These are phyloP conservation scores for Lepidium africanum DNA, from an alignment of 345 rosid species.

Conservation along the genomic window DNA sequence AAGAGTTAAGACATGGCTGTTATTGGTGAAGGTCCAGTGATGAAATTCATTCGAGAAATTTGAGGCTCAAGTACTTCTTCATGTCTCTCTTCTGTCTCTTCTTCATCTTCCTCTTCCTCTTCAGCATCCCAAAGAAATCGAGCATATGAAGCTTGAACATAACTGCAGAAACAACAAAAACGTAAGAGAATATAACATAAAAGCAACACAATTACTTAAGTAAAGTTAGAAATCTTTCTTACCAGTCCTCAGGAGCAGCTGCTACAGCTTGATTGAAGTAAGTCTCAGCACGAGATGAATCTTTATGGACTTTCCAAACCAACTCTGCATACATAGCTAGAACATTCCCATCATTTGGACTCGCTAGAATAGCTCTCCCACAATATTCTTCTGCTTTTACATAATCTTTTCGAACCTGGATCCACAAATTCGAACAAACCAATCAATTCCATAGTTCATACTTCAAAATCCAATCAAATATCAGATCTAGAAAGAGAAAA, in stretches of 20 bases:
- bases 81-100: conserved; percentile 18
- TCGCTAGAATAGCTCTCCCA: conserved; percentile 62
- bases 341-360: conserved; percentile 60
- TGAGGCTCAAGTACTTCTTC: conserved; percentile 10
- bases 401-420: conserved; percentile 59
- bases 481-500: not conserved
- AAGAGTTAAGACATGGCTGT: conserved; percentile 54
- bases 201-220: not conserved
- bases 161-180: conserved; percentile 36
- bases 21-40: conserved; percentile 36
- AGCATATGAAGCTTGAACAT: conserved; percentile 84
- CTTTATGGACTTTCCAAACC: conserved; percentile 65
- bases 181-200: not conserved
- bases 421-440: not conserved
- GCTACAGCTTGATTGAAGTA: conserved; percentile 78
- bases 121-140: conserved; percentile 86
- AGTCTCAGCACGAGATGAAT: conserved; percentile 60
- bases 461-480: not conserved
- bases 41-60: conserved; percentile 20
- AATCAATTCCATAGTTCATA: not conserved
- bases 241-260: conserved; percentile 84
- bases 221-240: conserved; percentile 9
- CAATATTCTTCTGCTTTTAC: conserved; percentile 78
- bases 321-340: conserved; percentile 79
- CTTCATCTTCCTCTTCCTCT: conserved; percentile 55